A percentile compares a stretch with the other conserved stretches of the same genome.
Evolutionary conservation across 2,329 filamentous ascomycete species (phyloP).

Genomic region (Apiospora phragmitis): DNA sequence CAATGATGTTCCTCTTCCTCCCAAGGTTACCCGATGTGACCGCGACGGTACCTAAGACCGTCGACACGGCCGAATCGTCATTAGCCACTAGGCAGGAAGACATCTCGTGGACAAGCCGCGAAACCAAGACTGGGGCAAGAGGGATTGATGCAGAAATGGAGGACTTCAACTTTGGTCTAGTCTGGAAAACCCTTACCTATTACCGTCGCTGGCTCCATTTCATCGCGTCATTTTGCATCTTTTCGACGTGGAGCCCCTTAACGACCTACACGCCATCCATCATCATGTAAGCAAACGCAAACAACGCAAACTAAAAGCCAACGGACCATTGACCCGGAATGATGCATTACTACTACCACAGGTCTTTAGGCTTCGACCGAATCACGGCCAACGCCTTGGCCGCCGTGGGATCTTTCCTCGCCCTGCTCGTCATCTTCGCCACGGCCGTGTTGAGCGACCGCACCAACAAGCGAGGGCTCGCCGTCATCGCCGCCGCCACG

Average conservation of each 20-base stretch:
- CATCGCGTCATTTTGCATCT: constrained; percentile 49
- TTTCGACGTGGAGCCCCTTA: constrained; percentile 52
- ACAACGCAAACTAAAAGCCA: not conserved
- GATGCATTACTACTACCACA: constrained; percentile 11
- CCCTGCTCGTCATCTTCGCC: constrained; percentile 47
- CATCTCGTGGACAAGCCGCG: not conserved
- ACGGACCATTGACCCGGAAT: not conserved
- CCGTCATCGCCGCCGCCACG: constrained; percentile 44
- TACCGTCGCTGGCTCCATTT: constrained; percentile 50
- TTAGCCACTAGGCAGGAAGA: not conserved
- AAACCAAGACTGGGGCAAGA: not conserved
- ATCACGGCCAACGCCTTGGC: constrained; percentile 49
- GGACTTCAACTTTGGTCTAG: constrained; percentile 25
- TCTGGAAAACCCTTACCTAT: constrained; percentile 45
- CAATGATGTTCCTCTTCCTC: constrained; percentile 41
- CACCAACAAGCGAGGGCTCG: constrained; percentile 42
- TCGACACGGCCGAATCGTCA: not conserved
- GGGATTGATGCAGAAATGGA: not conserved
- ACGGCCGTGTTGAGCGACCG: constrained; percentile 50
- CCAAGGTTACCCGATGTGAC: constrained; percentile 39
- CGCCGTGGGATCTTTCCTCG: constrained; percentile 42
- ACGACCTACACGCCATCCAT: constrained; percentile 53
- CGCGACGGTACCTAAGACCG: not conserved
- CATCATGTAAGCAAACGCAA: constrained; percentile 32
- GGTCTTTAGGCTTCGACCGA: constrained; percentile 45